These are phyloP conservation scores for Torrubiella hemipterigena DNA, from an alignment of 2,329 filamentous ascomycete genomes.

Conservation along the genomic window DNA sequence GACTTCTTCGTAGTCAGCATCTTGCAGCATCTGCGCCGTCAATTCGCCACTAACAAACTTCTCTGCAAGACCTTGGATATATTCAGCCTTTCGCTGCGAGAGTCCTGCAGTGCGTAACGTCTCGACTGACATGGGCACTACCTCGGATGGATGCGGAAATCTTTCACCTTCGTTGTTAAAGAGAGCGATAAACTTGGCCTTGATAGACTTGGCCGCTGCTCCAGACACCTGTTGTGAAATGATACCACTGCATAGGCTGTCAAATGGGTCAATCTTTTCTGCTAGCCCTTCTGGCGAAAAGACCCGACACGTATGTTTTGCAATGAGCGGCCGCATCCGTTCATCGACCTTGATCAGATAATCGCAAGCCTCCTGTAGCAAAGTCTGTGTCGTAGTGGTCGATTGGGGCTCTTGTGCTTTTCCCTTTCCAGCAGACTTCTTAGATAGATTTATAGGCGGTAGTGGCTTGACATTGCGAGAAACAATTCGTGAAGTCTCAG, in stretches of 20 bases:
- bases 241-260: constrained; percentile 71
- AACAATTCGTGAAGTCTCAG: constrained; percentile 53
- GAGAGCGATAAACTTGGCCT: constrained; percentile 67
- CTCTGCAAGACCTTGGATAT: constrained; percentile 72
- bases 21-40: constrained; percentile 61
- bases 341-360: constrained; percentile 65
- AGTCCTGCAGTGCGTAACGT: constrained; percentile 74
- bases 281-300: constrained; percentile 76
- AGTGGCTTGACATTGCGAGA: too few species aligned
- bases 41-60: constrained; percentile 71
- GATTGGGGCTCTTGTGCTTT: constrained; percentile 31
- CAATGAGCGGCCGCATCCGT: constrained; percentile 59
- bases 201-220: constrained; percentile 81
- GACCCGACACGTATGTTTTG: constrained; percentile 61
- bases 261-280: constrained; percentile 81
- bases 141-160: constrained; percentile 70
- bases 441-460: too few species aligned
- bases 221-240: constrained; percentile 96
- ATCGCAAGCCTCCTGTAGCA: constrained; percentile 64
- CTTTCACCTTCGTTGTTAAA: constrained; percentile 37
- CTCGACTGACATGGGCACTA: constrained; percentile 50
- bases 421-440: too few species aligned
- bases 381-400: constrained; percentile 52
- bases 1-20: constrained; percentile 75
- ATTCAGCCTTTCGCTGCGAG: constrained; percentile 91